These are phyloP conservation scores for Sclerotinia borealis DNA, from an alignment of 2,329 filamentous ascomycete species.

Conservation along the genomic window DNA sequence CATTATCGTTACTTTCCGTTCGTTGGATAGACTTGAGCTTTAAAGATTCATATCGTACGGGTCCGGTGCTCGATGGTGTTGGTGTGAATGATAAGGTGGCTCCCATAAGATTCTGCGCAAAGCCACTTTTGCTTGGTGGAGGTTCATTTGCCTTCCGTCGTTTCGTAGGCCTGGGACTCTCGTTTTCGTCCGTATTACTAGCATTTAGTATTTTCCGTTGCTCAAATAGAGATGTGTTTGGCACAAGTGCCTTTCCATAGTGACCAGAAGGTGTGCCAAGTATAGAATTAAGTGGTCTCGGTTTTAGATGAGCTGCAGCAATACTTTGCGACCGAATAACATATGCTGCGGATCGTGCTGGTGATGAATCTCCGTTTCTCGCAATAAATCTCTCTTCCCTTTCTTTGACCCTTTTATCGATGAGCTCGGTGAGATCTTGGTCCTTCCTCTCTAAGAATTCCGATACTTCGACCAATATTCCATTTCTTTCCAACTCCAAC, in stretches of 20 bases:
- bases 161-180: constrained; percentile 36
- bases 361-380: constrained; percentile 27
- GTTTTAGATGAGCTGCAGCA: constrained; percentile 42
- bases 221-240: constrained; percentile 60
- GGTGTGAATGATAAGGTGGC: constrained; percentile 37
- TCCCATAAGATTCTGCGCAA: constrained; percentile 47
- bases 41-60: constrained; percentile 25
- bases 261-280: constrained; percentile 55
- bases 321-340: constrained; percentile 19
- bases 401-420: constrained; percentile 62
- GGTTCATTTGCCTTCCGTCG: constrained; percentile 36
- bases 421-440: constrained; percentile 70
- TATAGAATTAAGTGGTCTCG: constrained; percentile 55
- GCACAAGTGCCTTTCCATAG: constrained; percentile 53
- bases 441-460: constrained; percentile 67
- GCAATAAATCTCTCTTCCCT: constrained; percentile 42
- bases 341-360: constrained; percentile 26
- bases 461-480: constrained; percentile 71
- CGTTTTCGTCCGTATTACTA: constrained; percentile 14
- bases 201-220: constrained; percentile 38
- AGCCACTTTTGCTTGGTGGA: constrained; percentile 42
- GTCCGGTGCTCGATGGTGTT: constrained; percentile 23
- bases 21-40: constrained; percentile 12
- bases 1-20: constrained; percentile 18
- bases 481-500: constrained; percentile 67